Conservation (phyloP, 768 basidiomycete genomes). For the Lentinula lateritia region DNA sequence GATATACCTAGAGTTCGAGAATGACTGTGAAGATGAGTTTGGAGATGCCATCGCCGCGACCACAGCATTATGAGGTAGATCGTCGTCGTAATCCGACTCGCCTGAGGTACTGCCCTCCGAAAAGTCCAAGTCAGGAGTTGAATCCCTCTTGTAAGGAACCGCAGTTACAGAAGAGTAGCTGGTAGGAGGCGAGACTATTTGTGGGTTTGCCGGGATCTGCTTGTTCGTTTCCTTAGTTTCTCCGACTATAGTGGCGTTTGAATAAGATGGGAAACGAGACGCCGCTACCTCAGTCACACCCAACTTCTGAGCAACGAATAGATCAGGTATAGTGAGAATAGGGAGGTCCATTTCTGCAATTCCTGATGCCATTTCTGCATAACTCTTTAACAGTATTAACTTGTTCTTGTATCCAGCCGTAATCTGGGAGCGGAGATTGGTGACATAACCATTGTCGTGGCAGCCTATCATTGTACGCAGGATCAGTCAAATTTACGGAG, state of each 20-base stretch:
- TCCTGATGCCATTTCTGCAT: slow-evolving; percentile 53
- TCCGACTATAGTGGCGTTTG: background rate
- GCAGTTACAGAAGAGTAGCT: slow-evolving; percentile 41
- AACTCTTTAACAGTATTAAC: slow-evolving; percentile 59
- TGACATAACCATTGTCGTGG: slow-evolving; percentile 54
- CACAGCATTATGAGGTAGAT: slow-evolving; percentile 4
- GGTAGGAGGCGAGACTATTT: slow-evolving; percentile 23
- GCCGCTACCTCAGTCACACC: slow-evolving; percentile 11
- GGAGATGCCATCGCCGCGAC: slow-evolving; percentile 3
- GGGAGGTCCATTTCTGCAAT: slow-evolving; percentile 55
- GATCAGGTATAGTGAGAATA: slow-evolving; percentile 43
- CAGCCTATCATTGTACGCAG: slow-evolving; percentile 24
- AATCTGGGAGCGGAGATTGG: slow-evolving; percentile 55
- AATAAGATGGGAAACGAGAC: background rate
- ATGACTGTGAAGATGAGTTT: background rate
- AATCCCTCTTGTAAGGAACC: slow-evolving; percentile 21
- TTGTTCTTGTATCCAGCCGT: slow-evolving; percentile 62
- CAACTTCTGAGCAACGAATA: slow-evolving; percentile 59
- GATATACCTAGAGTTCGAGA: slow-evolving; percentile 15
- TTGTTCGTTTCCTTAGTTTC: background rate
- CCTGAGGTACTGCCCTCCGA: slow-evolving; percentile 8
- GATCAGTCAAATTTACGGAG: slow-evolving; percentile 7
- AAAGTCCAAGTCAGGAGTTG: slow-evolving; percentile 34
- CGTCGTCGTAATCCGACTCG: slow-evolving; percentile 5
- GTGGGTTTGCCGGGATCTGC: background rate